Percentiles rank a stretch among this genome's conserved stretches.
Evolutionary conservation across 2,329 filamentous ascomycete species (phyloP).

Genomic region (Aspergillus alliaceus): DNA sequence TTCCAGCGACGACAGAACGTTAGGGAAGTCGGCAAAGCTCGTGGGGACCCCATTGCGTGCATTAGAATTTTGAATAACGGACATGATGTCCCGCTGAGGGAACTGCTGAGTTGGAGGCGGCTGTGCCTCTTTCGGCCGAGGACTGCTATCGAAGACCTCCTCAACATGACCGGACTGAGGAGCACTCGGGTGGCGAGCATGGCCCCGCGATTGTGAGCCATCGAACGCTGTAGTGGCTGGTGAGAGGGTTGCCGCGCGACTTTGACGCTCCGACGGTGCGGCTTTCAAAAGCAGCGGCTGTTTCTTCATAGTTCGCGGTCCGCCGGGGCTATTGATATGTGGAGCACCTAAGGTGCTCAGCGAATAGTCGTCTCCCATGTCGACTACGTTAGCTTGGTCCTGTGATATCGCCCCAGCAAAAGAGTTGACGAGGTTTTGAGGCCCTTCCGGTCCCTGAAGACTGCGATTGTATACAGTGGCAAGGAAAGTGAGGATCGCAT

Average conservation of each 20-base stretch:
- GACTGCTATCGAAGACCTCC: constrained; percentile 45
- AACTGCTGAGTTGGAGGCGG: constrained; percentile 23
- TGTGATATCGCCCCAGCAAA: constrained; percentile 73
- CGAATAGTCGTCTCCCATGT: constrained; percentile 56
- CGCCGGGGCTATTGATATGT: constrained; percentile 34
- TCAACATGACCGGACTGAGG: constrained; percentile 40
- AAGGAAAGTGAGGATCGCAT: constrained; percentile 95
- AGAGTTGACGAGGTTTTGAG: constrained; percentile 79
- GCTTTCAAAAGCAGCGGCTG: constrained; percentile 50
- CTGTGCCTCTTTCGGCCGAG: constrained; percentile 23
- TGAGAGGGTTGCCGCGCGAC: constrained; percentile 38
- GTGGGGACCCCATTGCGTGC: constrained; percentile 42
- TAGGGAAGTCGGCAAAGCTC: constrained; percentile 44
- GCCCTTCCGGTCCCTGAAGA: constrained; percentile 75
- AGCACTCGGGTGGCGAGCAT: constrained; percentile 32
- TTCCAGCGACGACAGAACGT: constrained; percentile 47
- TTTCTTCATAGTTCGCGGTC: constrained; percentile 46
- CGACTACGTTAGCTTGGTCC: constrained; percentile 61
- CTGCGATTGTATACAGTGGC: constrained; percentile 96
- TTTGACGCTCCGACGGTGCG: constrained; percentile 33
- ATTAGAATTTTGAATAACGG: constrained; percentile 49
- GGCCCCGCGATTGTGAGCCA: constrained; percentile 25
- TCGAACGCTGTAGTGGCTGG: constrained; percentile 37
- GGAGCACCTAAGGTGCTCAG: constrained; percentile 34
- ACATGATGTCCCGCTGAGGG: constrained; percentile 50